Evolutionary conservation across 2,329 filamentous ascomycete genomes (phyloP), one percentile per base, ranked within the genome.

Genomic region (Pseudogymnoascus sp.): DNA sequence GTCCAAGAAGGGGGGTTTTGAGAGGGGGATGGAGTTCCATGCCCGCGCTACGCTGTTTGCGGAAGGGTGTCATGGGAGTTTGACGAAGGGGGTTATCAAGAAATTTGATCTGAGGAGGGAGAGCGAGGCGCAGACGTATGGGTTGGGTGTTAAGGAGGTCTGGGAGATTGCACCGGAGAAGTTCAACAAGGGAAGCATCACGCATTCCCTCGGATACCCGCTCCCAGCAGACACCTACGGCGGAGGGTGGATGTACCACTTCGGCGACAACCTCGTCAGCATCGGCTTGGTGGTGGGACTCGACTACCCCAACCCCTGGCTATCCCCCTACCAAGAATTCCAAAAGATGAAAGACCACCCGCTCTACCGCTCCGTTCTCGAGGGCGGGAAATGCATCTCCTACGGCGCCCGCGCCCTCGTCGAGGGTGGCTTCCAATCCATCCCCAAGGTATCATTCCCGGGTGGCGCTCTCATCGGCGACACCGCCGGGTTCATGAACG

Each of bases 221-320:
- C 78, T 99, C 50, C 85, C 91, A 15, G 85, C 82, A 70, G 89
- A 97, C 73, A 95, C 93, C 7, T 99, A 99, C 74, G 95, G 95
- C 68, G 95, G 95, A 68, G 92, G 90, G n/a, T 99, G 92, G 88
- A 93, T 99, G 90, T 99, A 99, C 73, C 95, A 99, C 76, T 99
- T 97, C 76, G 95, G 93, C 38, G 93, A 99, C 70, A 99, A 97
- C 76, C 84, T 97, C 70, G 93, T 99, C 65, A 92, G 88, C 68
- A 82, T 99, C 63, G 95, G 95, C 23, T 81, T 97, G 17, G 95
- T 99, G 10, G 90, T 96, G 38, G 93, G 93, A 23, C 83, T 99
- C 62, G 95, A 99, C 79, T 99, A 99, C 75, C 83, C 90, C 44
- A 99, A 99, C 77, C 95, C 95, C 0, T 99, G 93, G 91, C 78